These are phyloP conservation scores for Cyberlindnera suaveolens DNA, from an alignment of 805 yeast species.

Conservation along the genomic window DNA sequence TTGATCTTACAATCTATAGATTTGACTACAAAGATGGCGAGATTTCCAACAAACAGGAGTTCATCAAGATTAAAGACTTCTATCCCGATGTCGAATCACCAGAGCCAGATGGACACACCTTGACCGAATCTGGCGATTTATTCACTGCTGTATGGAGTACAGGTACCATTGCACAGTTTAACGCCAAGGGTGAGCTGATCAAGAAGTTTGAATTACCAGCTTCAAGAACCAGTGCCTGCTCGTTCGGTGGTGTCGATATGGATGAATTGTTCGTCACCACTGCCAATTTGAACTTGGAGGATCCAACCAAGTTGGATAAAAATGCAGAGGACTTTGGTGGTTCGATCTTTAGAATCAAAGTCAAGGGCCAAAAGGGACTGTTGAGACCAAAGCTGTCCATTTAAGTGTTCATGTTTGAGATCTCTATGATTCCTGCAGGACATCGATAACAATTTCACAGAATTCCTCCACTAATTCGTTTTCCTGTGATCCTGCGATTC, in stretches of 20 bases:
- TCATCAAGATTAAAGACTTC: constrained; percentile 30
- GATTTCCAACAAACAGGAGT: constrained; percentile 30
- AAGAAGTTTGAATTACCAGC: constrained; percentile 54
- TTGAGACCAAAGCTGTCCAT: constrained; percentile 17
- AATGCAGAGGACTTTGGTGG: constrained; percentile 55
- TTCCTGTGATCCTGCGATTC: constrained; percentile 60
- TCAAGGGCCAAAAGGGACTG: constrained; percentile 31
- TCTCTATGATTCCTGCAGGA: constrained; percentile 1
- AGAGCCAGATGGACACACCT: constrained; percentile 79
- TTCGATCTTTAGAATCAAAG: constrained; percentile 41
- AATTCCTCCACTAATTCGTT: constrained; percentile 71
- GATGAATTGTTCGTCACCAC: constrained; percentile 63
- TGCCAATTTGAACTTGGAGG: constrained; percentile 46
- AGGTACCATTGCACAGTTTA: constrained; percentile 46
- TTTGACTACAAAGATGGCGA: constrained; percentile 40
- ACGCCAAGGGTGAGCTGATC: constrained; percentile 41
- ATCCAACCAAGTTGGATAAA: constrained; percentile 27
- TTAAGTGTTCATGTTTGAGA: background rate
- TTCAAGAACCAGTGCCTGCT: constrained; percentile 55
- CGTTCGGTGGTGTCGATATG: constrained; percentile 54
- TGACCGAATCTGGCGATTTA: constrained; percentile 45
- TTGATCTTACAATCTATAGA: constrained; percentile 39
- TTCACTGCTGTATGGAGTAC: constrained; percentile 67
- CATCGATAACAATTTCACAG: constrained; percentile 26
- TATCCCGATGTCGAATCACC: constrained; percentile 29